Conservation (phyloP, 352 stramenopile species). For the Phytophthora litchii region DNA sequence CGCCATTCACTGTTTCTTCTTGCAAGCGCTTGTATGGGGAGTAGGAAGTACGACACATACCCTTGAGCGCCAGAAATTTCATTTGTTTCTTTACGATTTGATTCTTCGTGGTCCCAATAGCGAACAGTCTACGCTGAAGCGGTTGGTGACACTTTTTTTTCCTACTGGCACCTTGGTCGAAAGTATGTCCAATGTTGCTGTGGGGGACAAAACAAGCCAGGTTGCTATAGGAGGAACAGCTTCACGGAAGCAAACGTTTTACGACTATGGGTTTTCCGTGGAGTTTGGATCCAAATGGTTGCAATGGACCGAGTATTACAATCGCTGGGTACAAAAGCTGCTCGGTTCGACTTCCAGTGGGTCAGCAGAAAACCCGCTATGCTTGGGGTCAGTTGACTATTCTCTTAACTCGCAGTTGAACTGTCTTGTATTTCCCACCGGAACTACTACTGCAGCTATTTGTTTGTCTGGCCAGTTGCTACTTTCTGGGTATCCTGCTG, state of each 20-base stretch:
- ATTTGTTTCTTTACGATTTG: constrained; percentile 64
- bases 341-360: constrained; percentile 12
- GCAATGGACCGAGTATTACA: constrained; percentile 70
- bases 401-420: constrained; percentile 1
- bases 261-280: constrained; percentile 69
- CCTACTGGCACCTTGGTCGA: constrained; percentile 36
- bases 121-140: constrained; percentile 61
- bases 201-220: constrained; percentile 15
- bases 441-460: constrained; percentile 39
- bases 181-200: constrained; percentile 7
- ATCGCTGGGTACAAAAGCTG: constrained; percentile 44
- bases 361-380: neutral
- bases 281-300: constrained; percentile 81
- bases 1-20: constrained; percentile 64
- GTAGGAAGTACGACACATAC: constrained; percentile 54
- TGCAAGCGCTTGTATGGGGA: constrained; percentile 79
- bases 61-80: constrained; percentile 62
- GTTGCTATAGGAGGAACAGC: neutral
- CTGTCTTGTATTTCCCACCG: constrained; percentile 37
- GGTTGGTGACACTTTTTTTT: constrained; percentile 57
- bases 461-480: constrained; percentile 60
- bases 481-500: constrained; percentile 35
- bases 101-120: constrained; percentile 56
- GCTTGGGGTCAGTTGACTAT: neutral
- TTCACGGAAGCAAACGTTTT: constrained; percentile 52